These are phyloP conservation scores for Trametes sp. DNA, from an alignment of 1,284 basidiomycete species.

Conservation along the genomic window DNA sequence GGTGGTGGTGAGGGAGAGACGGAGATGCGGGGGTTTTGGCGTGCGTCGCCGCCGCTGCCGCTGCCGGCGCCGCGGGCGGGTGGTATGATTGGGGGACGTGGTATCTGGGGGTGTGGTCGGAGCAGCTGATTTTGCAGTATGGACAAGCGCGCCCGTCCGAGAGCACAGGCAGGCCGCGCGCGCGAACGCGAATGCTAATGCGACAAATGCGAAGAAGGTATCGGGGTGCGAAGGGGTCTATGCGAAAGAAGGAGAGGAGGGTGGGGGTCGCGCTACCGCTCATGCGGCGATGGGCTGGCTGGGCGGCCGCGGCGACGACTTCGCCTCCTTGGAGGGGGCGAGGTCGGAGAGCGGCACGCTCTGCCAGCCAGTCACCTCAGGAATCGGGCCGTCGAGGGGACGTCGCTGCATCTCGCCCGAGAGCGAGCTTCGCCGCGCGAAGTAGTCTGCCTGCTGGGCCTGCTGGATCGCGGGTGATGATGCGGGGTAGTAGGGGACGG, in stretches of 20 bases:
- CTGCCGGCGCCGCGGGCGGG: slow-evolving; percentile 27
- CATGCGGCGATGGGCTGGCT: slow-evolving; percentile 38
- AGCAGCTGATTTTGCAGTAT: slow-evolving; percentile 36
- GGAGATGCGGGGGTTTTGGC: slow-evolving; percentile 29
- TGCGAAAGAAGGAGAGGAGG: slow-evolving; percentile 9
- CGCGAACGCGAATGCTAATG: slow-evolving; percentile 11
- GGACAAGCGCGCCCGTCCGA: slow-evolving; percentile 35
- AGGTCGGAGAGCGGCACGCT: slow-evolving; percentile 44
- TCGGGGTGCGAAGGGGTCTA: slow-evolving; percentile 20
- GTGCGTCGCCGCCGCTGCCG: slow-evolving; percentile 29
- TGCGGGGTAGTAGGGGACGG: slow-evolving; percentile 39
- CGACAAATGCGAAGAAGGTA: slow-evolving; percentile 24
- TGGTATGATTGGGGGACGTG: slow-evolving; percentile 28
- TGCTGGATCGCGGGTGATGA: slow-evolving; percentile 32
- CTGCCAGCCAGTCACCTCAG: slow-evolving; percentile 53
- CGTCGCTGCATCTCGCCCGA: slow-evolving; percentile 37
- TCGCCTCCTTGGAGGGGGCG: slow-evolving; percentile 35
- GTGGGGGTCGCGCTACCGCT: slow-evolving; percentile 1
- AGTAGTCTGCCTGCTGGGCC: slow-evolving; percentile 34
- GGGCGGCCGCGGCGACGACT: slow-evolving; percentile 33
- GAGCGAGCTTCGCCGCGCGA: slow-evolving; percentile 42
- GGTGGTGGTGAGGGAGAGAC: not conserved
- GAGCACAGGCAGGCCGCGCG: slow-evolving; percentile 12
- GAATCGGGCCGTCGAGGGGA: slow-evolving; percentile 35
- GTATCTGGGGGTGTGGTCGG: slow-evolving; percentile 22